phyloP scores from a whole-genome alignment of 345 rosid species.

The Arabidopsis thaliana region TAIR10.1 NC_003075.7:13481501-13482000 shows the following conservation, averaged over 20 bases:
- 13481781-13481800: slow-evolving; percentile 32
- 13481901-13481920: slow-evolving; percentile 20
- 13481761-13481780: slow-evolving; percentile 30
- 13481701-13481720: slow-evolving; percentile 22
- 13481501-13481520: slow-evolving; percentile 20
- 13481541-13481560: slow-evolving; percentile 29
- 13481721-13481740: slow-evolving; percentile 38
- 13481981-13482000: slow-evolving; percentile 18
- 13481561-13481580: slow-evolving; percentile 27
- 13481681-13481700: slow-evolving; percentile 56
- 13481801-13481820: slow-evolving; percentile 38
- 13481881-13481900: slow-evolving; percentile 27
- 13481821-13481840: slow-evolving; percentile 14
- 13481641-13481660: slow-evolving; percentile 9
- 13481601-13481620: not conserved
- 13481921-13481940: not conserved
- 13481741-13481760: slow-evolving; percentile 42
- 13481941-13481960: slow-evolving; percentile 9
- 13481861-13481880: slow-evolving; percentile 36
- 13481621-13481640: not conserved
- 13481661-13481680: slow-evolving; percentile 18
- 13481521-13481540: slow-evolving; percentile 31
- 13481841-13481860: slow-evolving; percentile 17
- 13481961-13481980: slow-evolving; percentile 4
- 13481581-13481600: not conserved